Base-by-base conservation (phyloP, 306 rosid species). In the Coriaria nepalensis region DNA sequence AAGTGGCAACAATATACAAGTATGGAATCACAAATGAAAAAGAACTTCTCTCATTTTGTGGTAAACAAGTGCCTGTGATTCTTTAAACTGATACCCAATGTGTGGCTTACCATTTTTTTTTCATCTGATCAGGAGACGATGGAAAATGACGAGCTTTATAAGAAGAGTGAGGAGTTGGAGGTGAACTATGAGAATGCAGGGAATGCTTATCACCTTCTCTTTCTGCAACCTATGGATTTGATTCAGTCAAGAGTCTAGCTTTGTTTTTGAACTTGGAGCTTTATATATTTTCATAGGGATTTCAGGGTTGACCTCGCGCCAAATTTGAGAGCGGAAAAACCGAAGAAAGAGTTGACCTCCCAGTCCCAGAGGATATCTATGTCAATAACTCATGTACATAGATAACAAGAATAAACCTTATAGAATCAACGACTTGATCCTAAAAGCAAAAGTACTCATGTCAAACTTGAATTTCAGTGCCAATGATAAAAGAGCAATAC, bases 121-220 rank as follows among this genome's bases (percentile, higher is more conserved):
- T 35, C 9, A 1, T 68, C 33, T 10, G 15, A 12, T 34, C 54
- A 84, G 97, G 79, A 75, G 39, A 92, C 94, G 9, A 76, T 69
- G 61, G 90, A 75, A 73, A 77, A 71, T 59, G 97, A 84, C 59
- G 94, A 81, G 45, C 53, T 68, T 50, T 92, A 90, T 65, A 61
- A 67, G 56, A 65, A 57, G 52, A 46, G 61, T 35, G 71, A 72
- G 49, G 59, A 39, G 7, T 46, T 73, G 80, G 82, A 78, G 52
- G 55, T 75, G n/a, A 76, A 74, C 60, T 62, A 66, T 50, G 79
- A 74, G 71, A 77, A 67, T 62, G 87, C 90, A 9, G 70, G 68
- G 9, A 60, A 55, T 54, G 92, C 97, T 12, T 81, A 90, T 54
- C 53, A 73, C 60, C 81, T 78, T 37, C 90, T 93, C 20, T 66